Evolutionary conservation across 2,329 filamentous ascomycete species (phyloP).

Genomic region (Xylariaceae sp.): DNA sequence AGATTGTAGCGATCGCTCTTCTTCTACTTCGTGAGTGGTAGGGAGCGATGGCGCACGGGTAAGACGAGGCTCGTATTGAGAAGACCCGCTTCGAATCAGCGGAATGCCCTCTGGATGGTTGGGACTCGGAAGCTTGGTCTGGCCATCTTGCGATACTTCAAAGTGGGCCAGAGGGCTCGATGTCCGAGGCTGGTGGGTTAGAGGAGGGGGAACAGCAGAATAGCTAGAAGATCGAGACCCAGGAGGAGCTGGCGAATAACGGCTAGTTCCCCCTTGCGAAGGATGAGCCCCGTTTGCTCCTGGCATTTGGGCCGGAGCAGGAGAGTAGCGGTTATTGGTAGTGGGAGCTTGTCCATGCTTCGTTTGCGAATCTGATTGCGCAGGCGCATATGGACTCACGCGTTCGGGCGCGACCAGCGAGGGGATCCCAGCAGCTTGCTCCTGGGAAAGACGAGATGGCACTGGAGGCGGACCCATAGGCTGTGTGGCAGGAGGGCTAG

Average conservation of each 20-base stretch:
- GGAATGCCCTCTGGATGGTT: conserved; percentile 36
- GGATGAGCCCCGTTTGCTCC: conserved; percentile 33
- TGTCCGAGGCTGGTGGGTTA: conserved; percentile 59
- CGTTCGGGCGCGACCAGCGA: conserved; percentile 51
- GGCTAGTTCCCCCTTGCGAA: conserved; percentile 36
- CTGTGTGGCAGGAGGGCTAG: conserved; percentile 3
- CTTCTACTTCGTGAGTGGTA: conserved; percentile 58
- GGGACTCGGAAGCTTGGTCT: conserved; percentile 24
- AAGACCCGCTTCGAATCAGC: conserved; percentile 47
- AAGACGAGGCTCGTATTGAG: conserved; percentile 49
- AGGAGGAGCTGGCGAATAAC: conserved; percentile 52
- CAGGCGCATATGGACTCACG: conserved; percentile 48
- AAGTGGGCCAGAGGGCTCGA: conserved; percentile 64
- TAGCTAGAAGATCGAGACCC: conserved; percentile 38
- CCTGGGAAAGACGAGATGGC: conserved; percentile 15
- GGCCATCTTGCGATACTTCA: conserved; percentile 44
- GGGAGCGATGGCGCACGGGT: conserved; percentile 55
- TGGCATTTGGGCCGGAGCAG: conserved; percentile 42
- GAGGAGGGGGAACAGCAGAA: conserved; percentile 37
- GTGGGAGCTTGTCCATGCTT: conserved; percentile 31
- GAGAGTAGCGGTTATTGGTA: conserved; percentile 54
- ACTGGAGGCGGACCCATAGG: conserved; percentile 15
- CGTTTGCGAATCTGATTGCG: conserved; percentile 32
- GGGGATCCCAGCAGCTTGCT: conserved; percentile 24
- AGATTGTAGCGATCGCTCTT: conserved; percentile 41